Base-by-base conservation (phyloP, 2,329 filamentous ascomycete genomes). In the Calonectria pauciramosa region DNA sequence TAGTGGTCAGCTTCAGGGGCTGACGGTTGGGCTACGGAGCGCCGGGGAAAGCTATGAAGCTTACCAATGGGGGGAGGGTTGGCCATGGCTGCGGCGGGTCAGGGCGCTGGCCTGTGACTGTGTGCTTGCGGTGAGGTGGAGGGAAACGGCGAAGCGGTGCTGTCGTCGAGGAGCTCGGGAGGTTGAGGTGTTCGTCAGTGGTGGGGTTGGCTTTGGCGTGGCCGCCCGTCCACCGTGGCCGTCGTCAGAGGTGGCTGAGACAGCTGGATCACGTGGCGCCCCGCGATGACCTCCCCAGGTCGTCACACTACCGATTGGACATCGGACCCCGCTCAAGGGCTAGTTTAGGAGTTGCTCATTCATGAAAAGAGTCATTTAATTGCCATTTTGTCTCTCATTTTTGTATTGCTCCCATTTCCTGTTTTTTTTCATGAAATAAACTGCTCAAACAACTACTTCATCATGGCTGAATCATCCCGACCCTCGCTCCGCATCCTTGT, bases 51-150 rank as follows among this genome's bases (percentile, higher is more conserved):
- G 67, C 73, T 69, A 28, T 68, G 67, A 75, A 75, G 85, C 87
- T 81, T 86, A 90, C 89, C 89, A 85, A 91, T 91, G 80, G 90
- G 89, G 79, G 89, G 86, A 78, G 86, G 86, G 79, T 85, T 85
- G 74, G 89, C 87, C 90, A 91, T 91, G 71, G 84, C 85, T 78
- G 80, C 79, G 76, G 80, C 76, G 78, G 76, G 76, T 75, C 76
- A 73, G 65, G 76, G 54, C 47, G 68, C 60, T 59, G 71, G 30
- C 71, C 67, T 41, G 47, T 38, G 60, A 56, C 28, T 72, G 70
- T 56, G 65, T 66, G 68, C 54, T 70, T 59, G 67, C 72, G 54
- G 74, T 72, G 76, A 77, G 75, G 78, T 72, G 63, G 72, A 72
- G 68, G 69, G 41, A 68, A 66, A 56, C 76, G 70, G 73, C 77